A percentile compares a stretch with the other conserved stretches of the same genome.
Conservation (phyloP, 495 filamentous ascomycete genomes). For the Poronia punctata region DNA sequence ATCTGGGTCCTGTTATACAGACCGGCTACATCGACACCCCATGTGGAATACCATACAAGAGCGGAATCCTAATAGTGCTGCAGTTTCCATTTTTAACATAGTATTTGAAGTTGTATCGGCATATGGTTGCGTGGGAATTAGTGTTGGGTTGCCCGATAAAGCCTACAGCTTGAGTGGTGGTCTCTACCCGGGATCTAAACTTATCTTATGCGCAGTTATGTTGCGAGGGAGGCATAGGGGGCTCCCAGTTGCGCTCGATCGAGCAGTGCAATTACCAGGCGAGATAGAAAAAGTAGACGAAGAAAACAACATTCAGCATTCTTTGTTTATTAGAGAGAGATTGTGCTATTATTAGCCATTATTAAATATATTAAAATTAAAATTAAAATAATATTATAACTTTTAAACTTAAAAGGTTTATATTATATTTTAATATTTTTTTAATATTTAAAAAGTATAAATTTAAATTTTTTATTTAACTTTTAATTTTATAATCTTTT, state of each 20-base stretch:
- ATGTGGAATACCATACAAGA: not conserved
- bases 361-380: too few species aligned
- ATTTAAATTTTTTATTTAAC: too few species aligned
- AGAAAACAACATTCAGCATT: too few species aligned
- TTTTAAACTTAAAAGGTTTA: too few species aligned
- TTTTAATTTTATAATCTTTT: too few species aligned
- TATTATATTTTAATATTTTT: too few species aligned
- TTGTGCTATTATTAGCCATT: too few species aligned
- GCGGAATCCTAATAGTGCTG: not conserved
- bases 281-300: slow-evolving; percentile 40
- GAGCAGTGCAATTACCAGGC: slow-evolving; percentile 65
- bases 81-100: slow-evolving; percentile 67
- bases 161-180: slow-evolving; percentile 67
- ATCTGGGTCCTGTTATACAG: too few species aligned
- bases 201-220: slow-evolving; percentile 73
- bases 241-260: slow-evolving; percentile 73
- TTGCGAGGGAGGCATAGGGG: slow-evolving; percentile 73
- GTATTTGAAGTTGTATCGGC: slow-evolving; percentile 78
- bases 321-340: too few species aligned
- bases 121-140: slow-evolving; percentile 82
- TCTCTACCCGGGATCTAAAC: slow-evolving; percentile 65
- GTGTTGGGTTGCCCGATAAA: slow-evolving; percentile 58
- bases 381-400: too few species aligned
- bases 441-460: too few species aligned
- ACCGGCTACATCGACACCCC: too few species aligned